Base-by-base conservation (phyloP, 345 rosid species). In the Bruguiera parviflora region DNA sequence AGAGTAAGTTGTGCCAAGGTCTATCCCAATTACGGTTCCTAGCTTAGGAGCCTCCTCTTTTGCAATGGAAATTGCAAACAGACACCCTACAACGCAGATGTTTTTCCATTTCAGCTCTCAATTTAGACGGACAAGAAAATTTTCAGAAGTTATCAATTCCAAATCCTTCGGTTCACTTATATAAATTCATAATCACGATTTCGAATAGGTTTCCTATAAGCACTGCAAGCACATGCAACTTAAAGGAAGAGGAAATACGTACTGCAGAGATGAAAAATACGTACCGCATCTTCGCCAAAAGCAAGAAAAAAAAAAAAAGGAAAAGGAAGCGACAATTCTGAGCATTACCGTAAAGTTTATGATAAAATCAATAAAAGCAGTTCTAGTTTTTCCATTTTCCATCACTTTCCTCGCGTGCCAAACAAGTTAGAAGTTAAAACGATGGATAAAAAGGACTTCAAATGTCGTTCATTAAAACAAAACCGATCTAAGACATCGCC, bases 21-120 rank as follows among this genome's bases (percentile, higher is more conserved):
- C 67, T 31, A 70, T 70, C 31, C 67, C 73, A 25, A 69, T 75
- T 11, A 69, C 78, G 1, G 73, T 69, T 25, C 78, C 70, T 16
- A 75, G 16, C 52, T 58, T 75, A n/a, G 63, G 21, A 16, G 68
- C 57, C 24, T 64, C 73, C 3, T 69, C 73, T 57, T 74, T 74
- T 21, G 73, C 77, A 24, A 73, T 67, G 32, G 67, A 67, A 20
- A 62, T 35, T 24, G 68, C 71, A n/a, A 73, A 67, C 8, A 67
- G 22, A 53, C 77, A 31, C 8, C 66, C 66, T 63, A 56, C 25
- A 24, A 56, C 24, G 28, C 25, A 53, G 27, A 11, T 11, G 13
- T 51, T 51, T 53, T 15, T 9, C 29, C 29, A 8, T 56, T 27
- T 56, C 16, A 56, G 13, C 28, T 21, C 59, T 21, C 22, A 21